These are phyloP conservation scores for Spinacia oleracea DNA, from an alignment of 179 eudicot species.

Conservation along the genomic window DNA sequence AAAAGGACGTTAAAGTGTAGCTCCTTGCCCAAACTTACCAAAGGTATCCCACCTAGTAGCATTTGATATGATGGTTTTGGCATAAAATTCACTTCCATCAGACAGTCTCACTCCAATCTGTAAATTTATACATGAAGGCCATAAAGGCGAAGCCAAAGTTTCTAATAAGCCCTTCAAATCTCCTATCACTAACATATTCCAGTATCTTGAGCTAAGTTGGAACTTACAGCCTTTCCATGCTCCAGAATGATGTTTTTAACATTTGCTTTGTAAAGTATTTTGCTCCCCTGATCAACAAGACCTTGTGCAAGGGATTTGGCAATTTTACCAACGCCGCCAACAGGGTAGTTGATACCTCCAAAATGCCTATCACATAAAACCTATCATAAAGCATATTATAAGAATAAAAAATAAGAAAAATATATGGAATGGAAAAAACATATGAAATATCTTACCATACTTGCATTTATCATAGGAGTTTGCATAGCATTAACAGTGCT, in stretches of 20 bases:
- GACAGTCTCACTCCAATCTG: constrained; percentile 88
- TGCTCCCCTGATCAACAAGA: constrained; percentile 75
- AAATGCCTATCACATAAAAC: constrained; percentile 98
- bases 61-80: constrained; percentile 85
- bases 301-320: constrained; percentile 93
- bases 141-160: neutral
- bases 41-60: constrained; percentile 99
- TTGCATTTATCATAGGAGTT: constrained; percentile 99
- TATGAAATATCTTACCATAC: constrained; percentile 69
- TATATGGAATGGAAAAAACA: neutral
- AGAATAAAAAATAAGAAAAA: constrained; percentile 23
- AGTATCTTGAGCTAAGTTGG: constrained; percentile 8
- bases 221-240: constrained; percentile 87
- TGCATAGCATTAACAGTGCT: constrained; percentile 93
- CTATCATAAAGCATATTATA: constrained; percentile 41
- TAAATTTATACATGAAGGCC: constrained; percentile 10
- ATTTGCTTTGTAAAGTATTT: constrained; percentile 88
- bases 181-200: neutral
- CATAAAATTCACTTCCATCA: constrained; percentile 78
- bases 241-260: constrained; percentile 72
- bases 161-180: constrained; percentile 6
- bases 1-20: constrained; percentile 5
- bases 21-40: constrained; percentile 51
- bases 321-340: constrained; percentile 97
- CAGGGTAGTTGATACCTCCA: constrained; percentile 98